These are phyloP conservation scores for Boletus patriciae DNA, from an alignment of 768 basidiomycete species.

Conservation along the genomic window DNA sequence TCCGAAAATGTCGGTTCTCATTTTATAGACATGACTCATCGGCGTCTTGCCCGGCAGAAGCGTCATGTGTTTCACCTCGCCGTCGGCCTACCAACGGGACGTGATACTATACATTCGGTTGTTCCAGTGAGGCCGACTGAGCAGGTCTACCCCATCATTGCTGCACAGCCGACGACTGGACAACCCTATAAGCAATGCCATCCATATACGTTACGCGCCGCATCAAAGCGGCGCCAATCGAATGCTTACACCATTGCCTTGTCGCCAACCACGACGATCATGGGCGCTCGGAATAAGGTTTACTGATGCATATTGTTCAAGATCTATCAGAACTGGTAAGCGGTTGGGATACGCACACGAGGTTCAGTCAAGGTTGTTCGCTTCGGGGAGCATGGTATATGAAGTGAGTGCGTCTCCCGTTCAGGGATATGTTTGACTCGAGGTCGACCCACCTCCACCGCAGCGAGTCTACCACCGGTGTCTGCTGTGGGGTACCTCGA, in stretches of 20 bases:
- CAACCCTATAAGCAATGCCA: neutral
- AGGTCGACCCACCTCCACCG: constrained; percentile 5
- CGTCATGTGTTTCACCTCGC: neutral
- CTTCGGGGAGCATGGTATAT: neutral
- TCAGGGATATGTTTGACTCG: neutral
- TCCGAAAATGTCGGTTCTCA: neutral
- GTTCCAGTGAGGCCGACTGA: neutral
- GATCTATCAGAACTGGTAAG: neutral
- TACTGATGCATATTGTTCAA: neutral
- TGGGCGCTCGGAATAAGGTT: constrained; percentile 3
- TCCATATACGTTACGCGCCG: neutral
- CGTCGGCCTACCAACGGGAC: neutral
- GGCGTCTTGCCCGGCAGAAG: neutral
- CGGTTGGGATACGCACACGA: constrained; percentile 2
- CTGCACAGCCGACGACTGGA: neutral
- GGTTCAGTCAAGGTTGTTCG: constrained; percentile 11
- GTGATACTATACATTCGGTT: constrained; percentile 3
- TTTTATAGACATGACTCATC: neutral
- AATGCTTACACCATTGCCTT: neutral
- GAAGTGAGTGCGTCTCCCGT: neutral
- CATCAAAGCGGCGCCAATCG: neutral
- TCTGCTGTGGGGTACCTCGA: too few relatives aligned
- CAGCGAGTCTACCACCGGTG: neutral
- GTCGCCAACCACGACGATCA: constrained; percentile 4
- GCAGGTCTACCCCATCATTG: neutral